phyloP scores from a whole-genome alignment of 1,139 yeast genomes.

The Candida freyschussii region DNA sequence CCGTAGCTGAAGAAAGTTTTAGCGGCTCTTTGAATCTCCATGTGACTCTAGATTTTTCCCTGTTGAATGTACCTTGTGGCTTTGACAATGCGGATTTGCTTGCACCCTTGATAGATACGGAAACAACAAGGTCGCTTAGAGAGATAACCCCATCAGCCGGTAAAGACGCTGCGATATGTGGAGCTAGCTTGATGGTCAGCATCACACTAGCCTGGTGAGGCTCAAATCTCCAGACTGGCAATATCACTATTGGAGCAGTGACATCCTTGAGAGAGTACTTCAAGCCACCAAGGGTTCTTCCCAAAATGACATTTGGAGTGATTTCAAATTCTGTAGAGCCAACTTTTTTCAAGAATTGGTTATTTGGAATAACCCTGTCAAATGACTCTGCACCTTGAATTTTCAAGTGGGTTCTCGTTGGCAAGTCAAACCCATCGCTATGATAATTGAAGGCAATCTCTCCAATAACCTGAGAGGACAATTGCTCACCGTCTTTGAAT shows the following conservation, averaged over 20 bases:
- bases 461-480: slow-evolving; percentile 62
- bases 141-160: slow-evolving; percentile 24
- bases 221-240: slow-evolving; percentile 89
- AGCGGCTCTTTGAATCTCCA: slow-evolving; percentile 67
- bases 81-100: slow-evolving; percentile 75
- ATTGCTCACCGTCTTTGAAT: slow-evolving; percentile 59
- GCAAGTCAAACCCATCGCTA: slow-evolving; percentile 31
- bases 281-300: slow-evolving; percentile 68
- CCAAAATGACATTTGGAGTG: slow-evolving; percentile 34
- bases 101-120: slow-evolving; percentile 53
- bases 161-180: slow-evolving; percentile 40
- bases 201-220: slow-evolving; percentile 79
- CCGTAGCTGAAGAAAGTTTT: slow-evolving; percentile 36
- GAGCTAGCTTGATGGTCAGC: slow-evolving; percentile 60
- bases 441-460: slow-evolving; percentile 73
- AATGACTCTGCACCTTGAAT: slow-evolving; percentile 27
- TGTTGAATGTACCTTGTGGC: slow-evolving; percentile 86
- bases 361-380: slow-evolving; percentile 34
- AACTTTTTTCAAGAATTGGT: slow-evolving; percentile 33
- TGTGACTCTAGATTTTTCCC: slow-evolving; percentile 76
- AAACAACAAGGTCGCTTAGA: slow-evolving; percentile 60
- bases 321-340: slow-evolving; percentile 30
- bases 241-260: slow-evolving; percentile 63
- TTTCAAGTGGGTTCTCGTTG: slow-evolving; percentile 32
- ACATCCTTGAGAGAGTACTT: slow-evolving; percentile 54